phyloP scores from a whole-genome alignment of 345 rosid species.

The Aurinia saxatilis region DNA sequence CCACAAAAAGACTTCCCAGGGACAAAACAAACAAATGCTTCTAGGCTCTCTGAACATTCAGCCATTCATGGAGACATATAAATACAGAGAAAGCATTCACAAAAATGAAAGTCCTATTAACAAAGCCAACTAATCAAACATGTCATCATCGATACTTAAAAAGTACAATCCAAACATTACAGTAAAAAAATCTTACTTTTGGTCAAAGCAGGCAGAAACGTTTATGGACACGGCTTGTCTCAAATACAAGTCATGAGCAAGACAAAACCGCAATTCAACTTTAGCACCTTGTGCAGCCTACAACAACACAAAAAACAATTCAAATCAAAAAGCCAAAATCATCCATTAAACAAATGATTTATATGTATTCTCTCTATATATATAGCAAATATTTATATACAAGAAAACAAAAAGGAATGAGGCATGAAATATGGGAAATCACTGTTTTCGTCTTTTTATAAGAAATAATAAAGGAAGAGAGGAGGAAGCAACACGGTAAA shows the following conservation, averaged over 20 bases:
- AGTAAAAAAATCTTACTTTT: slow-evolving; percentile 33
- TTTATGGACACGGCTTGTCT: slow-evolving; percentile 59
- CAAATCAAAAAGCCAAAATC: neutral
- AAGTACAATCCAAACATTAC: neutral
- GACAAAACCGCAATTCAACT: slow-evolving; percentile 69
- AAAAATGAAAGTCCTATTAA: too few species aligned
- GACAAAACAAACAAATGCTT: too few species aligned
- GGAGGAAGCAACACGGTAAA: slow-evolving; percentile 20
- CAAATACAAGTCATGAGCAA: slow-evolving; percentile 42
- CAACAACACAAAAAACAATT: neutral
- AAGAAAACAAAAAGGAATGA: neutral
- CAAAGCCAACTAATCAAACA: too few species aligned
- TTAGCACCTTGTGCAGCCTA: slow-evolving; percentile 79
- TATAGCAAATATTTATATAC: neutral
- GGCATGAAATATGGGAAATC: slow-evolving; percentile 15
- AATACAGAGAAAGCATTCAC: too few species aligned
- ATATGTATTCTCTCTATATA: neutral
- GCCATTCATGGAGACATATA: too few species aligned
- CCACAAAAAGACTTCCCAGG: too few species aligned
- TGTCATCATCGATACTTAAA: too few species aligned
- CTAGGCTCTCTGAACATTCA: too few species aligned
- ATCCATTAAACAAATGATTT: neutral
- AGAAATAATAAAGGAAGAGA: neutral
- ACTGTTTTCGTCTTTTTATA: slow-evolving; percentile 5
- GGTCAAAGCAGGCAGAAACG: slow-evolving; percentile 58